These are phyloP conservation scores for Pisolithus albus DNA, from an alignment of 768 basidiomycete genomes.

Conservation along the genomic window DNA sequence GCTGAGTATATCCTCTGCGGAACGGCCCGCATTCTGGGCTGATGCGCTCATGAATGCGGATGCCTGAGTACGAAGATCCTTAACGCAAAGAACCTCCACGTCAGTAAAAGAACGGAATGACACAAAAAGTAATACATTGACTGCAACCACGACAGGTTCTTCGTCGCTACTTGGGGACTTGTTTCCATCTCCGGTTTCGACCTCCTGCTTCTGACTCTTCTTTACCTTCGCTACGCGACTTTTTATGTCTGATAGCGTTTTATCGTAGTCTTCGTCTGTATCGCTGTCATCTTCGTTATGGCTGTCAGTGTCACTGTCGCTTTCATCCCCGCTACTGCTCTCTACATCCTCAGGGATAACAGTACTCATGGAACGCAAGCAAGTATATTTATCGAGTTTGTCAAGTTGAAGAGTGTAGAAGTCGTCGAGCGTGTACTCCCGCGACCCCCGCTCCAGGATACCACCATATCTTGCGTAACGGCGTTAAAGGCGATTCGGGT, in stretches of 20 bases:
- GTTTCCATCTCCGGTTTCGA: constrained; percentile 26
- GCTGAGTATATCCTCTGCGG: constrained; percentile 64
- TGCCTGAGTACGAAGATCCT: constrained; percentile 38
- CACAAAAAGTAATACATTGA: constrained; percentile 6
- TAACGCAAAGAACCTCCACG: not conserved
- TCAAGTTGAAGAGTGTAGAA: constrained; percentile 77
- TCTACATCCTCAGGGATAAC: constrained; percentile 57
- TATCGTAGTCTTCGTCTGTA: constrained; percentile 29
- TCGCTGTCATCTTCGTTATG: constrained; percentile 47
- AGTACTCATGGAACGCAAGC: constrained; percentile 62
- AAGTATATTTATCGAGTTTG: constrained; percentile 73
- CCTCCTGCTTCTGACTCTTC: constrained; percentile 14
- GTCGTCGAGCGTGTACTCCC: constrained; percentile 87
- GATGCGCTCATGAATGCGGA: constrained; percentile 58
- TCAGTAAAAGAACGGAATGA: not conserved
- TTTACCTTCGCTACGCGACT: not conserved
- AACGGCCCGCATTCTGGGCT: constrained; percentile 44
- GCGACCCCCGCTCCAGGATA: constrained; percentile 74
- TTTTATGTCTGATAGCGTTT: not conserved
- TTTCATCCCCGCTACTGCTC: constrained; percentile 56
- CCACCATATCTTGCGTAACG: constrained; percentile 66
- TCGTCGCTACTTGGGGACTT: constrained; percentile 17
- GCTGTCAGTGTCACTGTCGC: constrained; percentile 50
- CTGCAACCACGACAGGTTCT: not conserved
- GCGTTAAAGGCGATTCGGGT: not conserved